Conservation (phyloP, 108 stramenopile genomes). For the Craspedostauros australis region DNA sequence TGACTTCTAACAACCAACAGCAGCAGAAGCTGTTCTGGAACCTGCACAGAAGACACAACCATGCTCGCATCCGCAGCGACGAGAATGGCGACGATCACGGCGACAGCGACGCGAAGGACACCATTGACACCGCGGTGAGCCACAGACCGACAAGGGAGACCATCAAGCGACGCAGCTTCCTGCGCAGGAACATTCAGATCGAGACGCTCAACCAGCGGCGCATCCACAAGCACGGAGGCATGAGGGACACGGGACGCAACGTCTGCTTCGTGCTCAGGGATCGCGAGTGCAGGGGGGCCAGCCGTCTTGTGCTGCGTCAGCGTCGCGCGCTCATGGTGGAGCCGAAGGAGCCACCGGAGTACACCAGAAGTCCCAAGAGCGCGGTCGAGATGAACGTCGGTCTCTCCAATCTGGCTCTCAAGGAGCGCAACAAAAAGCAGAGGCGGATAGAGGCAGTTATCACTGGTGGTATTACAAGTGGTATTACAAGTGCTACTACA, state of each 20-base stretch:
- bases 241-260: constrained; percentile 8
- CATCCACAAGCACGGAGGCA: constrained; percentile 11
- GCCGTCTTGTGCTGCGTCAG: background rate
- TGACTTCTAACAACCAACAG: too few species aligned
- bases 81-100: too few species aligned
- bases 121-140: too few species aligned
- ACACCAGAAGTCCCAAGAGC: background rate
- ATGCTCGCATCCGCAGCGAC: too few species aligned
- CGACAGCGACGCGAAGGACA: too few species aligned
- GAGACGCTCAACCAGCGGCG: constrained; percentile 31
- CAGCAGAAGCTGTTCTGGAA: too few species aligned
- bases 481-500: background rate
- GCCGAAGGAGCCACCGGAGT: too few species aligned
- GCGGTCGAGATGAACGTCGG: too few species aligned
- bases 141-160: too few species aligned
- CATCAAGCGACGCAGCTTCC: constrained; percentile 2
- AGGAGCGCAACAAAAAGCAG: background rate
- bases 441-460: background rate
- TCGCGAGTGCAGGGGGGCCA: constrained; percentile 10
- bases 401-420: too few species aligned
- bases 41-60: too few species aligned
- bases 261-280: constrained; percentile 10
- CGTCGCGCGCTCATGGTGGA: too few species aligned
- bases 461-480: background rate
- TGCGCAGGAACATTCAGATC: constrained; percentile 20